Evolutionary conservation across 805 yeast genomes (phyloP).

Genomic region (baker's yeast (Saccharomyces cerevisiae)): DNA sequence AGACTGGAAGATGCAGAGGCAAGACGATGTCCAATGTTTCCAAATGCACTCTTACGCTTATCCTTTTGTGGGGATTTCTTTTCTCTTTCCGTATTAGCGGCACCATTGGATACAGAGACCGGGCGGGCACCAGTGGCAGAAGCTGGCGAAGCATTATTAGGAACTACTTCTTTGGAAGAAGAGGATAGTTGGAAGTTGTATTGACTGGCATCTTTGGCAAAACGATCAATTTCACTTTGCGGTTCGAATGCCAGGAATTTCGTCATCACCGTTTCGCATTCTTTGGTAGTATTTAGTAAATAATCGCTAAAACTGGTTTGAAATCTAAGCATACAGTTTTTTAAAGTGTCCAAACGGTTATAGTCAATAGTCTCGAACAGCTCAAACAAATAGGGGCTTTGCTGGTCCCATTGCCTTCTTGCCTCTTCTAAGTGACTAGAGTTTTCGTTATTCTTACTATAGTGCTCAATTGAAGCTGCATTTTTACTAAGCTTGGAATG

Average conservation of each 20-base stretch:
- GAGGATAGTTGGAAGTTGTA: constrained; percentile 15
- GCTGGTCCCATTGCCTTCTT: constrained; percentile 61
- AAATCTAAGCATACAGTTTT: constrained; percentile 58
- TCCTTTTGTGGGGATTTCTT: constrained; percentile 5
- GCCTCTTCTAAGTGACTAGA: constrained; percentile 36
- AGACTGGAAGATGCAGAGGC: constrained; percentile 24
- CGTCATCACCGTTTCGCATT: constrained; percentile 58
- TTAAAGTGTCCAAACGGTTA: constrained; percentile 50
- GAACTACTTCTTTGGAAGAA: not conserved
- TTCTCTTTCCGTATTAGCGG: not conserved
- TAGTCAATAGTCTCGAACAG: constrained; percentile 67
- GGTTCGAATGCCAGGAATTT: constrained; percentile 59
- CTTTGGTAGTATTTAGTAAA: constrained; percentile 36
- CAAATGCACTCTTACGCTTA: constrained; percentile 23
- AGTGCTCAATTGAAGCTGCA: constrained; percentile 36
- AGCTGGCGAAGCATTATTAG: constrained; percentile 1
- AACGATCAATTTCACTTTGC: constrained; percentile 49
- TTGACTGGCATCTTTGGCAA: constrained; percentile 36
- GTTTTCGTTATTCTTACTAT: constrained; percentile 33
- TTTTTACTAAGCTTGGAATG: constrained; percentile 38
- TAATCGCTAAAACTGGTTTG: constrained; percentile 53
- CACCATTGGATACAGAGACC: not conserved
- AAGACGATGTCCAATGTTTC: constrained; percentile 21
- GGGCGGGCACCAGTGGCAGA: not conserved
- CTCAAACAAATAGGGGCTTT: constrained; percentile 70